phyloP scores from a whole-genome alignment of 164 flowering plant genomes.

The Cinnamomum chago region DNA sequence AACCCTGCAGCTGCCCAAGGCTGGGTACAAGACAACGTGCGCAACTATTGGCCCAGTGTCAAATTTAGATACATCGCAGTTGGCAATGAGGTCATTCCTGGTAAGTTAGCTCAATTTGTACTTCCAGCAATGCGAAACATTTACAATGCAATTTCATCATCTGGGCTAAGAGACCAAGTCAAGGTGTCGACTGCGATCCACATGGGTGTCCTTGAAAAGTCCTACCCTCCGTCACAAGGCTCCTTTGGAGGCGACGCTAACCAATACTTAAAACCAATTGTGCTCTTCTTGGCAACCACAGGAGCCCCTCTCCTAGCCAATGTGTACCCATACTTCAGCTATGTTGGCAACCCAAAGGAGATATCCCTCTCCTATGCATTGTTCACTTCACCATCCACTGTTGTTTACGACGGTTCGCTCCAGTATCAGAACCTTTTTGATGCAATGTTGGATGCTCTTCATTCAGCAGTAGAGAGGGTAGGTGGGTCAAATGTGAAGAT shows the following conservation, averaged over 20 bases:
- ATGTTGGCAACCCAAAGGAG: not conserved
- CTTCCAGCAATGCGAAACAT: conserved; percentile 8
- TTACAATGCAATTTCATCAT: conserved; percentile 4
- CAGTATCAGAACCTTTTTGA: conserved; percentile 12
- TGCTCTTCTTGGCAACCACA: not conserved
- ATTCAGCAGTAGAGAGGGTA: conserved; percentile 11
- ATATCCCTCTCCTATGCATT: not conserved
- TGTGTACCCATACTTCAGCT: conserved; percentile 8
- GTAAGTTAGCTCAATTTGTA: conserved; percentile 2
- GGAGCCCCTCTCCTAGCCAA: conserved; percentile 4
- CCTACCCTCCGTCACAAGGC: not conserved
- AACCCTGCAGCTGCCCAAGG: conserved; percentile 23
- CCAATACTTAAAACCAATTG: not conserved
- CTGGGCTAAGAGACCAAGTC: conserved; percentile 9
- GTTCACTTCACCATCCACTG: not conserved
- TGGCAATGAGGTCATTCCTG: conserved; percentile 45
- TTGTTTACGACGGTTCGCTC: not conserved
- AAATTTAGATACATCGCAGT: conserved; percentile 38
- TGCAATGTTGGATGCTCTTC: conserved; percentile 12
- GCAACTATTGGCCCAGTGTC: conserved; percentile 22
- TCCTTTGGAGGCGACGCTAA: not conserved
- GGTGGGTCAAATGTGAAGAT: conserved; percentile 2
- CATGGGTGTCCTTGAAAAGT: not conserved
- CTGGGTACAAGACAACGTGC: conserved; percentile 36
- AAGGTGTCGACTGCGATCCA: conserved; percentile 9